phyloP scores from a whole-genome alignment of 2,329 filamentous ascomycete genomes.

The Sclerotinia glacialis region DNA sequence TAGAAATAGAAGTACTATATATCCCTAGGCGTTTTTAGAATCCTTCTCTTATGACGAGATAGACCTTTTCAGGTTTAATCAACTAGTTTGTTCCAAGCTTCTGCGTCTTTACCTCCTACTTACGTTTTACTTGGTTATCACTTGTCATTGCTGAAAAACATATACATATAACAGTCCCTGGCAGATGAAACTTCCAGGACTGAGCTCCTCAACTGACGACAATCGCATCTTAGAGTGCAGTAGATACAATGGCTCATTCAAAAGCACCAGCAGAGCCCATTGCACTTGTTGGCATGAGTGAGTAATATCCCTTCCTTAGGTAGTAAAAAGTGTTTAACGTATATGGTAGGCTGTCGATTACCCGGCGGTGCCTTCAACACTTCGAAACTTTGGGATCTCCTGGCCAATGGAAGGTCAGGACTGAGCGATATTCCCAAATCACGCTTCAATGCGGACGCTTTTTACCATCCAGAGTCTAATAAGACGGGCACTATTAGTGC shows the following conservation, averaged over 20 bases:
- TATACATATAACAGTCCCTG: background rate
- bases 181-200: background rate
- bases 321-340: background rate
- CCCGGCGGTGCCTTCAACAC: constrained; percentile 19
- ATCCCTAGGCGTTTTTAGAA: background rate
- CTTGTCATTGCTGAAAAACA: background rate
- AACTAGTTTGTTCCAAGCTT: background rate
- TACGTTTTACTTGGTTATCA: background rate
- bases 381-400: constrained; percentile 26
- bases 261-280: constrained; percentile 32
- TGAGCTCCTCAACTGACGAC: background rate
- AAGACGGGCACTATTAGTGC: constrained; percentile 1
- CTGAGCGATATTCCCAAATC: constrained; percentile 28
- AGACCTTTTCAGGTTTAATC: background rate
- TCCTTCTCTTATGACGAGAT: background rate
- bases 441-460: constrained; percentile 24
- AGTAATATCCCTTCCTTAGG: background rate
- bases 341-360: background rate
- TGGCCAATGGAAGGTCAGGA: constrained; percentile 22
- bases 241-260: background rate
- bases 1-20: background rate
- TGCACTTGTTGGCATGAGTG: constrained; percentile 41
- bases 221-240: background rate
- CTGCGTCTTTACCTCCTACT: background rate
- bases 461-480: constrained; percentile 11